These are phyloP conservation scores for Botrytis cinerea DNA, from an alignment of 2,329 filamentous ascomycete species.

Conservation along the genomic window DNA sequence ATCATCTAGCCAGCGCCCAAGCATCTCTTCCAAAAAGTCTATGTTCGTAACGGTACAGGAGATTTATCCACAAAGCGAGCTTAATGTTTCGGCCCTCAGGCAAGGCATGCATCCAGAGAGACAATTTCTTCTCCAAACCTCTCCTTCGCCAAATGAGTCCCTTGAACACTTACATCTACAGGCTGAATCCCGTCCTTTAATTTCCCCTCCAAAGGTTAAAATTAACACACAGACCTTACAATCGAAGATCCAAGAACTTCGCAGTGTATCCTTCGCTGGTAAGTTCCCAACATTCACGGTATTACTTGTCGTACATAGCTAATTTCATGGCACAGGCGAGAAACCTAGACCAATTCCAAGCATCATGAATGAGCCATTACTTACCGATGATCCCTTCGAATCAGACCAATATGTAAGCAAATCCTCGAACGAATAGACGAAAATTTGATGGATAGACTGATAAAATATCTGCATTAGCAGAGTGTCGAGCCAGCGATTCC, in stretches of 20 bases:
- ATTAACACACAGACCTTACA: not conserved
- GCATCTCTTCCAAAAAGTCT: not conserved
- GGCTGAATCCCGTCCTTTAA: not conserved
- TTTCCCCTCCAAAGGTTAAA: not conserved
- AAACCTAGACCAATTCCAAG: constrained; percentile 14
- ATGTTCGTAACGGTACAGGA: not conserved
- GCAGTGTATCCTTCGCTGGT: not conserved
- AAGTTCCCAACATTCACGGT: not conserved
- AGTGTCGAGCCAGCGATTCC: not conserved
- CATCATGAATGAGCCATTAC: not conserved
- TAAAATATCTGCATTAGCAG: not conserved
- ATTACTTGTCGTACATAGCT: not conserved
- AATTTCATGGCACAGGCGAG: not conserved
- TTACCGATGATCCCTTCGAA: not conserved
- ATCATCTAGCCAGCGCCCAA: not conserved
- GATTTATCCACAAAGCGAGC: not conserved
- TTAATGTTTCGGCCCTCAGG: not conserved
- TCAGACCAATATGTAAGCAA: not conserved
- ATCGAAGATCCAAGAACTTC: constrained; percentile 1
- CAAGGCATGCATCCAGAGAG: not conserved
- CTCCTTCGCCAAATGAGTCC: not conserved
- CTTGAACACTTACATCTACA: not conserved
- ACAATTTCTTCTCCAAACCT: not conserved
- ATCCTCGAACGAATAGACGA: not conserved
- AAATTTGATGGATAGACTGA: constrained; percentile 4